These are phyloP conservation scores for Wolfiporia cocos DNA, from an alignment of 1,284 basidiomycete genomes.

Conservation along the genomic window DNA sequence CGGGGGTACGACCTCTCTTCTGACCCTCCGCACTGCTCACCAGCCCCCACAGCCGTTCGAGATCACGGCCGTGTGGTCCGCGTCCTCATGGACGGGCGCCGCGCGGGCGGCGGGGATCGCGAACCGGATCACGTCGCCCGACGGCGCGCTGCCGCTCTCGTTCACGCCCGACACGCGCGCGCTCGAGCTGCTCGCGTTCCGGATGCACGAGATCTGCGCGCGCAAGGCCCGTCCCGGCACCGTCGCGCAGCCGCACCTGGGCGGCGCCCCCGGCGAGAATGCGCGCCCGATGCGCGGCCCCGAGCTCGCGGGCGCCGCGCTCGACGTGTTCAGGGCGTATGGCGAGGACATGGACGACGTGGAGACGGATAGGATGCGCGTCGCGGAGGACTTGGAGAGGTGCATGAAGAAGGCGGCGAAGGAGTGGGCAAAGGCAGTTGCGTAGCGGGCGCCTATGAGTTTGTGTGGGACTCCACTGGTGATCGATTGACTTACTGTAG, in stretches of 20 bases:
- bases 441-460: no score
- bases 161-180: neutral
- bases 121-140: conserved; percentile 6
- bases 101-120: conserved; percentile 7
- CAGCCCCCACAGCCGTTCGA: conserved; percentile 3
- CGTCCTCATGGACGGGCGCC: conserved; percentile 8
- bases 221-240: neutral
- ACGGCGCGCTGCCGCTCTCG: conserved; percentile 3
- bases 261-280: neutral
- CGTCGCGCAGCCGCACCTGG: neutral
- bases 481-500: no score
- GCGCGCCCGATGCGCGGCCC: conserved; percentile 6
- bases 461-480: no score
- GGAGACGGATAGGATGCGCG: conserved; percentile 2
- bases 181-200: conserved; percentile 4
- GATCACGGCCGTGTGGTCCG: conserved; percentile 8
- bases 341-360: conserved; percentile 8
- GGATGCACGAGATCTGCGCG: conserved; percentile 7
- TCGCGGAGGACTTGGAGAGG: conserved; percentile 7
- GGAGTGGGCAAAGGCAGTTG: conserved; percentile 5
- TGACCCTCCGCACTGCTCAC: neutral
- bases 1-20: conserved; percentile 2
- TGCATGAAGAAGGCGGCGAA: conserved; percentile 9
- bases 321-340: conserved; percentile 3
- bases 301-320: conserved; percentile 5